Evolutionary conservation across 352 stramenopile species (phyloP).

Genomic region (Globisporangium barbulae): DNA sequence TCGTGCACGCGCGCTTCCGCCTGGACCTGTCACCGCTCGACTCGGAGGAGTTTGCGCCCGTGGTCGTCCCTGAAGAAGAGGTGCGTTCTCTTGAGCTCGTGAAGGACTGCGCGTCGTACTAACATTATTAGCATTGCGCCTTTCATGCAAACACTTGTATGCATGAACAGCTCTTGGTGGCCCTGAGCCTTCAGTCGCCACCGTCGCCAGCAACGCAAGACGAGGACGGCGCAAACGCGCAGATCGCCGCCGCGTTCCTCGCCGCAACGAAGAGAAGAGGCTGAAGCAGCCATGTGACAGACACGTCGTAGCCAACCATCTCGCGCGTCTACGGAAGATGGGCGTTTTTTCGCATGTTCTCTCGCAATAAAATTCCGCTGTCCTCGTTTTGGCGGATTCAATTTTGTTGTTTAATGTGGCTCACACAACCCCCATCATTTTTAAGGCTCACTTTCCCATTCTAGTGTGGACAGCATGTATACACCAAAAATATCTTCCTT

Average conservation of each 20-base stretch:
- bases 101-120: not conserved
- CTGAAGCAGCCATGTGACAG: constrained; percentile 5
- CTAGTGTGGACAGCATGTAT: too few relatives aligned
- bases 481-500: not conserved
- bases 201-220: not conserved
- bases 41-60: constrained; percentile 42
- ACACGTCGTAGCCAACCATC: constrained; percentile 11
- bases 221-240: constrained; percentile 12
- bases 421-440: too few relatives aligned
- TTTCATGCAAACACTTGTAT: too few relatives aligned
- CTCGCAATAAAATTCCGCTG: not conserved
- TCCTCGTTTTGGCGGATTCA: too few relatives aligned
- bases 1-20: constrained; percentile 39
- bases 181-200: not conserved
- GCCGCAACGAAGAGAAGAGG: not conserved
- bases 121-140: too few relatives aligned
- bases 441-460: too few relatives aligned
- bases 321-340: not conserved
- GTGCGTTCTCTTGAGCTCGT: constrained; percentile 14
- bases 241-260: constrained; percentile 16
- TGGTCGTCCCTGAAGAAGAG: constrained; percentile 39
- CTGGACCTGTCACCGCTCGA: constrained; percentile 21
- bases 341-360: not conserved
- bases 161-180: constrained; percentile 5
- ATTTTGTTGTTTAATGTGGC: too few relatives aligned